Evolutionary conservation across 192 early-diverging fungal species (phyloP), one percentile per base, ranked within the genome.

Genomic region (Podila epigama): DNA sequence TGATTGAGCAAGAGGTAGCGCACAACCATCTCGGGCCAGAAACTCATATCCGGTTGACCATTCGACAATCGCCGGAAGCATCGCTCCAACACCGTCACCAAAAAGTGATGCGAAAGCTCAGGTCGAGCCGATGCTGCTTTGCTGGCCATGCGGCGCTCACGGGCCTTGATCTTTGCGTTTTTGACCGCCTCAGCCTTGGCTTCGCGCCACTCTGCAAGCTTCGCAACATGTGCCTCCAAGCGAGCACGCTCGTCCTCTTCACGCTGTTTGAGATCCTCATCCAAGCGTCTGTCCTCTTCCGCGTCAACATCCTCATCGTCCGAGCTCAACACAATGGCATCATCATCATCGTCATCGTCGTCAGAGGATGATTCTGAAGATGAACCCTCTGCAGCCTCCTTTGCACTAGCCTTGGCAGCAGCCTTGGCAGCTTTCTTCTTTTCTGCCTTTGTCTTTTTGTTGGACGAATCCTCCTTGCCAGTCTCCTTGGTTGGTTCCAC

Each of bases 51-150:
- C 5, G 79, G 79, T 31, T 81, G 66, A 48, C 79, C 60, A 35
- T 58, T 62, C 13, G 72, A 52, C 29, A 68, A 37, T 1, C 33
- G 34, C 31, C 20, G 32, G 41, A 84, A 84, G 31, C 79, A 81
- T 32, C 72, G 71, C 13, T 56, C 58, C 15, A 81, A 51, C 15
- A 84, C 80, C 20, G 62, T 64, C 2, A 60, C 58, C 27, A 82
- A 44, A 57, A 80, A 79, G 39, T 68, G 78, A 63, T 84, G 68
- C 5, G 83, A 84, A 13, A 83, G 61, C 29, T 81, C 79, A 35
- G 79, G 61, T 2, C 54, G 60, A 34, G 73, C n/a, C n/a, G n/a
- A 66, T 0, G 59, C 48, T 2, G 55, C 65, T 57, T 63, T 64
- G n/a, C 60, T 65, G 27, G 65, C 73, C 11, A 50, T 56, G 16